These are phyloP conservation scores for Phytophthora citrophthora DNA, from an alignment of 352 stramenopile genomes.

Conservation along the genomic window DNA sequence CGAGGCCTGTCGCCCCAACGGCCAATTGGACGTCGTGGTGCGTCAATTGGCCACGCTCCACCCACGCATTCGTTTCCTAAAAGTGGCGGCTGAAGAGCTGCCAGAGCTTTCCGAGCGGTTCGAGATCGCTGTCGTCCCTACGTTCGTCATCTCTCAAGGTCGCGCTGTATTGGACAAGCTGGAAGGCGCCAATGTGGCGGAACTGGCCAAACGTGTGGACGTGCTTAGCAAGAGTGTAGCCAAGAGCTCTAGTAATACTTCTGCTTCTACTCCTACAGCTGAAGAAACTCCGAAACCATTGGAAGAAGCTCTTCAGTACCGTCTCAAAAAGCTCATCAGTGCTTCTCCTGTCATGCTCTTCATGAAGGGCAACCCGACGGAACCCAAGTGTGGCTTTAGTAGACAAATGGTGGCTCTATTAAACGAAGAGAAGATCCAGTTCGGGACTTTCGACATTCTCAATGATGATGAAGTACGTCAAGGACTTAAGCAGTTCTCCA, in stretches of 20 bases:
- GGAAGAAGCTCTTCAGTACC: constrained; percentile 74
- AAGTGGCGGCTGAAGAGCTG: constrained; percentile 86
- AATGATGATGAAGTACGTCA: constrained; percentile 95
- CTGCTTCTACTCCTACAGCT: constrained; percentile 14
- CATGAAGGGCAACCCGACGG: constrained; percentile 97
- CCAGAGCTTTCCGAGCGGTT: constrained; percentile 88
- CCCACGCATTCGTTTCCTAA: constrained; percentile 85
- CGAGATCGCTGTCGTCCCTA: constrained; percentile 93
- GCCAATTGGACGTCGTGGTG: constrained; percentile 87
- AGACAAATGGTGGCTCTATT: constrained; percentile 94
- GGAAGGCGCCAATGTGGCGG: constrained; percentile 83
- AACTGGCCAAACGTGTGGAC: constrained; percentile 86
- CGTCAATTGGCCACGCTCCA: constrained; percentile 82
- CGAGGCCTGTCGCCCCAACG: constrained; percentile 81
- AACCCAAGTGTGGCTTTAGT: constrained; percentile 97
- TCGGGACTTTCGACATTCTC: constrained; percentile 97
- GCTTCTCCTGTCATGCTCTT: constrained; percentile 97
- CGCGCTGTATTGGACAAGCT: constrained; percentile 82
- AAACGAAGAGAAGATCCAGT: constrained; percentile 92
- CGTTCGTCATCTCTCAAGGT: constrained; percentile 91
- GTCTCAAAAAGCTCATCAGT: constrained; percentile 83
- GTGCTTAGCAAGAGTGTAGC: constrained; percentile 84
- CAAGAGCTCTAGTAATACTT: constrained; percentile 41
- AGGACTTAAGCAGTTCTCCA: constrained; percentile 96
- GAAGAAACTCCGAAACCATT: constrained; percentile 40